Conservation (phyloP, 768 basidiomycete species). For the Termitomyces sp. region DNA sequence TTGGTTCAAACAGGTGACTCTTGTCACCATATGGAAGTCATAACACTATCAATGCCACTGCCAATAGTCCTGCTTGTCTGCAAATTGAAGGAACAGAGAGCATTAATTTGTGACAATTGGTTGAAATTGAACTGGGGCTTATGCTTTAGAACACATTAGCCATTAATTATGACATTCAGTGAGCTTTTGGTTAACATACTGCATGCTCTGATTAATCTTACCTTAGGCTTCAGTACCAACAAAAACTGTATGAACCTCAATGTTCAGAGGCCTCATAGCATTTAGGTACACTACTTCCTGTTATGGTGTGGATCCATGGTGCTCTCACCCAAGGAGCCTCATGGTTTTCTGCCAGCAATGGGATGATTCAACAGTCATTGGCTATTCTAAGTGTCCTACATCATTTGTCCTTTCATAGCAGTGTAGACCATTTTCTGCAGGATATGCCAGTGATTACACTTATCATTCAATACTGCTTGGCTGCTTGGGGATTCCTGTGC, state of each 20-base stretch:
- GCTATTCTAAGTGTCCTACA: conserved; percentile 5
- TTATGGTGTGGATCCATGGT: conserved; percentile 17
- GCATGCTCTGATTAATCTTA: background rate
- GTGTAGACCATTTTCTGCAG: background rate
- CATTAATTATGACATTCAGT: conserved; percentile 13
- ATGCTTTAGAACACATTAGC: conserved; percentile 13
- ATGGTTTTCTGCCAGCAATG: conserved; percentile 13
- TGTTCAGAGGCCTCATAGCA: conserved; percentile 14
- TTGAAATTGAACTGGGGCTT: background rate
- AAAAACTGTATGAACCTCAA: conserved; percentile 16
- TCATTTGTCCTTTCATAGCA: background rate
- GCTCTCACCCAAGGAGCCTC: conserved; percentile 17
- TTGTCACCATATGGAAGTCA: conserved; percentile 5
- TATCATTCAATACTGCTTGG: conserved; percentile 14
- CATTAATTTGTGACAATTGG: background rate
- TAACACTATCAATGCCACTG: conserved; percentile 8
- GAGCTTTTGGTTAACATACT: background rate
- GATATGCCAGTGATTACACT: conserved; percentile 14
- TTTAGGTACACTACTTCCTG: conserved; percentile 8
- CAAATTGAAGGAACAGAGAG: conserved; percentile 15
- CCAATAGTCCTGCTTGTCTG: conserved; percentile 12
- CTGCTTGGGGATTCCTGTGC: conserved; percentile 17
- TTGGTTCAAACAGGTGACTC: conserved; percentile 12
- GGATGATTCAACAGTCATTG: conserved; percentile 13
- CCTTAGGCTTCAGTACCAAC: conserved; percentile 11